Conservation (phyloP, 371 early-diverging fungal genomes). For the Haplosporangium sp. region DNA sequence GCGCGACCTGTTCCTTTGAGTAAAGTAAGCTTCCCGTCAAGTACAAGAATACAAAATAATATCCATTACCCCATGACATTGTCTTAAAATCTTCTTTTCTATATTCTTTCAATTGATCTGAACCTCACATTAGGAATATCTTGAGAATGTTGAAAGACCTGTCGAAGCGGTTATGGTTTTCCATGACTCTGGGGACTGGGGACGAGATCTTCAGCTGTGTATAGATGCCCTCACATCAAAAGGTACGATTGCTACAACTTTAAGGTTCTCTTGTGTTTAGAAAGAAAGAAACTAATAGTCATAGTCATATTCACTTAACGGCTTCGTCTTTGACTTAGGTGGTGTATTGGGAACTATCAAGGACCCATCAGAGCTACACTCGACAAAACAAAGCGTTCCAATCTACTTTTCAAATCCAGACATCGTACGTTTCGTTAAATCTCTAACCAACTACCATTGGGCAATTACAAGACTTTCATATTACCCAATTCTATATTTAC, state of each 20-base stretch:
- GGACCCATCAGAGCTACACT: constrained; percentile 58
- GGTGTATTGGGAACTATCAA: constrained; percentile 63
- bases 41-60: background rate
- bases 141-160: constrained; percentile 64
- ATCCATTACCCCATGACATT: background rate
- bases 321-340: constrained; percentile 29
- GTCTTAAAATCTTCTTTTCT: background rate
- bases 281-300: too few species aligned
- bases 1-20: constrained; percentile 29
- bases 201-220: constrained; percentile 86
- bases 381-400: constrained; percentile 64
- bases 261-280: background rate
- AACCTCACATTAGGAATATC: constrained; percentile 15
- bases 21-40: constrained; percentile 4
- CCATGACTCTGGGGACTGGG: constrained; percentile 91
- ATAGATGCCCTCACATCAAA: constrained; percentile 80
- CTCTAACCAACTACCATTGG: too few species aligned
- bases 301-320: background rate
- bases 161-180: constrained; percentile 85
- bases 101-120: background rate
- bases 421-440: constrained; percentile 54
- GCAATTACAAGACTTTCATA: too few species aligned
- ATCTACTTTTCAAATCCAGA: constrained; percentile 88
- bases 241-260: constrained; percentile 44
- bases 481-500: background rate